Conservation (phyloP, 345 rosid genomes). For the Salix arbutifolia region DNA sequence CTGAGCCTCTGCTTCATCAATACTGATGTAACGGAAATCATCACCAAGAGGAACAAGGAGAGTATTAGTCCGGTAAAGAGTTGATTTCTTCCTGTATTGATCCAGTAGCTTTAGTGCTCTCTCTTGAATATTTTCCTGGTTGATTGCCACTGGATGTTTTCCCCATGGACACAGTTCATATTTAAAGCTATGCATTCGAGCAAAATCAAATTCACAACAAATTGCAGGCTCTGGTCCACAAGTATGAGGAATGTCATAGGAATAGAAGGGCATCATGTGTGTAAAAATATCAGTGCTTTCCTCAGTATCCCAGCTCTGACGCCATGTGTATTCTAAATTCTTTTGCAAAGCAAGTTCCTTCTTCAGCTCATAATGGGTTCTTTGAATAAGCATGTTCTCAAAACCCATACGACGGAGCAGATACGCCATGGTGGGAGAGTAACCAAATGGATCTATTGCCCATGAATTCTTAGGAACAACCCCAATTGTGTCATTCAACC, state of each 20-base stretch:
- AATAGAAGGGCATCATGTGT: conserved; percentile 99
- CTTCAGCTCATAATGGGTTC: conserved; percentile 98
- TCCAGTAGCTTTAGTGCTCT: conserved; percentile 77
- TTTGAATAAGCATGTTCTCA: conserved; percentile 97
- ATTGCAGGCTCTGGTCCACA: conserved; percentile 99
- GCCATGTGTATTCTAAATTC: conserved; percentile 92
- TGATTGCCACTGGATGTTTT: conserved; percentile 68
- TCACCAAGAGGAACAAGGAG: conserved; percentile 97
- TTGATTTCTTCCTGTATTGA: conserved; percentile 94
- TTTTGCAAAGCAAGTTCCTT: conserved; percentile 86
- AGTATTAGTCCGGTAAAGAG: conserved; percentile 77
- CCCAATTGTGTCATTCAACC: conserved; percentile 92
- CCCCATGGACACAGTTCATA: conserved; percentile 92
- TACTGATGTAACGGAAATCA: conserved; percentile 80
- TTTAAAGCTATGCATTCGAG: conserved; percentile 49
- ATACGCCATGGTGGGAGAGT: conserved; percentile 97
- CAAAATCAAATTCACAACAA: conserved; percentile 98
- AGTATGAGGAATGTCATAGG: conserved; percentile 95
- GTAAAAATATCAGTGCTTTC: conserved; percentile 93
- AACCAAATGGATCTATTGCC: conserved; percentile 99
- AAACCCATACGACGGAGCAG: conserved; percentile 97
- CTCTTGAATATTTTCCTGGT: conserved; percentile 74
- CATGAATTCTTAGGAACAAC: conserved; percentile 90
- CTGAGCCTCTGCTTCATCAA: conserved; percentile 92
- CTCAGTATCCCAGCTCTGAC: conserved; percentile 91